Conservation (phyloP, 2,329 filamentous ascomycete species). For the Blumeria graminis region DNA sequence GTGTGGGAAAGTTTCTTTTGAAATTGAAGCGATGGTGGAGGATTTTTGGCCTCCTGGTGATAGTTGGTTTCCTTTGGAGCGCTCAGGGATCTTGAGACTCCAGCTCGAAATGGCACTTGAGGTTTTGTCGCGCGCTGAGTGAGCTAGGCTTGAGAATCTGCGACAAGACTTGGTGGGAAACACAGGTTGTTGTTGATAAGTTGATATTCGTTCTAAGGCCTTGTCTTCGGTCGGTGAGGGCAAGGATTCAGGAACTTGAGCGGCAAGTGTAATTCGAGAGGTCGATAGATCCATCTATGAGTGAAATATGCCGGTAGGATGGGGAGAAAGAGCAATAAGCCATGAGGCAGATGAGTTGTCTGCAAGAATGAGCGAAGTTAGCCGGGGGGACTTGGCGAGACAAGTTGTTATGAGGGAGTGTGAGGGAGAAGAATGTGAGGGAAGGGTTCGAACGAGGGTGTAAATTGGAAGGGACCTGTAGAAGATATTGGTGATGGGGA, state of each 20-base stretch:
- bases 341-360: not conserved
- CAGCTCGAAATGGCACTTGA: constrained; percentile 13
- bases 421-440: not conserved
- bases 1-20: not conserved
- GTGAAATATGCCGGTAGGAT: not conserved
- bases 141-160: constrained; percentile 12
- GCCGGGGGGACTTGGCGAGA: not conserved
- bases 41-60: constrained; percentile 6
- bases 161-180: constrained; percentile 6
- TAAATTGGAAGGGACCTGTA: not conserved
- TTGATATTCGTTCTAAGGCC: no score
- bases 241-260: no score
- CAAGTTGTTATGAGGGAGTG: not conserved
- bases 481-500: not conserved
- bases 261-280: not conserved
- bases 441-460: not conserved
- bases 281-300: not conserved
- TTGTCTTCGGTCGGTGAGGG: no score
- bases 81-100: constrained; percentile 7
- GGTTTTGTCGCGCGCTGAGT: constrained; percentile 14
- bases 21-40: constrained; percentile 3
- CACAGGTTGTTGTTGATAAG: no score
- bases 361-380: not conserved
- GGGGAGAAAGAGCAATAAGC: not conserved
- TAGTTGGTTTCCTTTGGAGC: constrained; percentile 8